Evolutionary conservation across 805 yeast genomes (phyloP).

Genomic region (Suhomyces kilbournensis): DNA sequence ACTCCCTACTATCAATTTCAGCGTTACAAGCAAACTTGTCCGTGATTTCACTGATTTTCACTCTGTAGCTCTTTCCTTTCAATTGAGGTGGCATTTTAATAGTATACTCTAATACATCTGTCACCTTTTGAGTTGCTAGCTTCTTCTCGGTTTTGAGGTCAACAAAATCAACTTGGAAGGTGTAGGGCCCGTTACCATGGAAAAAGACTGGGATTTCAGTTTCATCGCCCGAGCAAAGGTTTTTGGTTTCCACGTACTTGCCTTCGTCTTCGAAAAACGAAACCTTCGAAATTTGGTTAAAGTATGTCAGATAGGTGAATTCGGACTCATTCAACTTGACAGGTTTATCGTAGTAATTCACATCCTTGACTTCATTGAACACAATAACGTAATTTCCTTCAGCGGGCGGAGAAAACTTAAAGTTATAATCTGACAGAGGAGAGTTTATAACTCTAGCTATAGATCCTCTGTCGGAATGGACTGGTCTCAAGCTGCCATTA

Average conservation of each 20-base stretch:
- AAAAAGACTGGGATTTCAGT: slow-evolving; percentile 52
- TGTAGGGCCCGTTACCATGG: slow-evolving; percentile 79
- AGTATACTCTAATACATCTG: slow-evolving; percentile 28
- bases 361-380: slow-evolving; percentile 61
- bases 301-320: slow-evolving; percentile 62
- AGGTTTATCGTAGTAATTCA: slow-evolving; percentile 50
- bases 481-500: slow-evolving; percentile 30
- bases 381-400: slow-evolving; percentile 82
- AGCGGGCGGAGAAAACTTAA: slow-evolving; percentile 68
- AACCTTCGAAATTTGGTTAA: slow-evolving; percentile 62
- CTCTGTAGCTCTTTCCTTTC: slow-evolving; percentile 70
- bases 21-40: slow-evolving; percentile 82
- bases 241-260: slow-evolving; percentile 14
- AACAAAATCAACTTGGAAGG: slow-evolving; percentile 63
- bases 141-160: slow-evolving; percentile 34
- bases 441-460: slow-evolving; percentile 29
- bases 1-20: slow-evolving; percentile 59
- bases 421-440: slow-evolving; percentile 21
- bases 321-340: slow-evolving; percentile 31
- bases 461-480: slow-evolving; percentile 30
- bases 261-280: slow-evolving; percentile 23
- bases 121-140: slow-evolving; percentile 28
- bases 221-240: slow-evolving; percentile 29
- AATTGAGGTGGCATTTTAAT: slow-evolving; percentile 55
- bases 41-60: slow-evolving; percentile 59